These are phyloP conservation scores for Claviceps purpurea DNA, from an alignment of 2,329 filamentous ascomycete genomes.

Conservation along the genomic window DNA sequence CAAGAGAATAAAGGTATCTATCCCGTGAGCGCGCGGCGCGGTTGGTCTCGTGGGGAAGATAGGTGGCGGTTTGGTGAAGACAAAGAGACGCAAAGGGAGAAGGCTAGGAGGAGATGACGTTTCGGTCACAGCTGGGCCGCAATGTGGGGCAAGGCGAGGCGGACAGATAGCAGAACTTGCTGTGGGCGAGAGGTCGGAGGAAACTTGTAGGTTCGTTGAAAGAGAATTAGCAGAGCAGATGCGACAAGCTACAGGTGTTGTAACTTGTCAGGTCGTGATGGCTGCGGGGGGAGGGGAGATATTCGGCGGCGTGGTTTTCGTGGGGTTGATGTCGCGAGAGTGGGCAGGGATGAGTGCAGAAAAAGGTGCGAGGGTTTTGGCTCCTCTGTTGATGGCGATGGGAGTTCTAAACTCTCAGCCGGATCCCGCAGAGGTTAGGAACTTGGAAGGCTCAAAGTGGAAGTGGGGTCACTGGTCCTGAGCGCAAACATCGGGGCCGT, in stretches of 20 bases:
- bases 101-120: slow-evolving; percentile 16
- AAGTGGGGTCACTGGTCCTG: too few species aligned
- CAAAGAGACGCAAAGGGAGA: background rate
- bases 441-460: too few species aligned
- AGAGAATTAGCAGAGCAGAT: background rate
- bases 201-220: background rate
- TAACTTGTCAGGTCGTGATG: background rate
- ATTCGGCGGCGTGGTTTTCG: background rate
- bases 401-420: background rate
- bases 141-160: slow-evolving; percentile 9
- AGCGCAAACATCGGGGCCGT: too few species aligned
- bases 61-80: background rate
- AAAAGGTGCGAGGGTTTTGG: slow-evolving; percentile 2
- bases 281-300: background rate
- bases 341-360: slow-evolving; percentile 4
- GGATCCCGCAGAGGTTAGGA: background rate
- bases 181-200: background rate
- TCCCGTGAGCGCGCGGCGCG: slow-evolving; percentile 9
- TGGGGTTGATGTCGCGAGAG: slow-evolving; percentile 3
- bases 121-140: slow-evolving; percentile 14
- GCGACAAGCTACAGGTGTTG: background rate
- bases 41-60: slow-evolving; percentile 7
- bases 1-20: slow-evolving; percentile 3
- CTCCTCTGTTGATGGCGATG: background rate
- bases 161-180: background rate